A percentile compares a stretch with the other conserved stretches of the same genome.
phyloP scores from a whole-genome alignment of 2,329 filamentous ascomycete species.

The Neophaeococcomyces aloes region DNA sequence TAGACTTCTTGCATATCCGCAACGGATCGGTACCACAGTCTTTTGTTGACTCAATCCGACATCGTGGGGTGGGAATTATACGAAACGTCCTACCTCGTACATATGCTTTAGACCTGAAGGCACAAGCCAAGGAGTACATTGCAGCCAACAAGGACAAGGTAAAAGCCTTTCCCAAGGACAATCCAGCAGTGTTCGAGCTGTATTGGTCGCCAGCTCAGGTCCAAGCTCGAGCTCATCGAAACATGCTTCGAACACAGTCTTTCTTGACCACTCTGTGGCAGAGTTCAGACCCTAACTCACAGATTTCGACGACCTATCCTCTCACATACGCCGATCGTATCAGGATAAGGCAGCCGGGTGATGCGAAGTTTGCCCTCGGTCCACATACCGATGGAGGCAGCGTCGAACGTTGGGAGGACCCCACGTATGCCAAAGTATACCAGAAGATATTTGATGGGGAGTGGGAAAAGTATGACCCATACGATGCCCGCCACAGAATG shows the following conservation, averaged over 20 bases:
- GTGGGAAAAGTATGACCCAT: constrained; percentile 77
- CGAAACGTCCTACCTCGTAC: constrained; percentile 53
- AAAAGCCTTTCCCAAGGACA: constrained; percentile 53
- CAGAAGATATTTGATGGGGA: constrained; percentile 58
- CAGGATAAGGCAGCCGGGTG: constrained; percentile 61
- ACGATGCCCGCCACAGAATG: constrained; percentile 62
- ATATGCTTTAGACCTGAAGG: constrained; percentile 56
- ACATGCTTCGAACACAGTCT: constrained; percentile 50
- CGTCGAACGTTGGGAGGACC: constrained; percentile 62
- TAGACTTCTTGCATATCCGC: constrained; percentile 32
- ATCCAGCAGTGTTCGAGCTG: constrained; percentile 62
- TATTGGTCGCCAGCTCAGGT: constrained; percentile 65
- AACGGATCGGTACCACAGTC: constrained; percentile 28
- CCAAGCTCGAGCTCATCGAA: constrained; percentile 55
- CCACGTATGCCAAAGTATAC: constrained; percentile 65
- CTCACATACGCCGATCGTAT: constrained; percentile 61
- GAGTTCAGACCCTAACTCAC: constrained; percentile 33
- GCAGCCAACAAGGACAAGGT: constrained; percentile 43
- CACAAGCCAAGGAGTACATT: constrained; percentile 55
- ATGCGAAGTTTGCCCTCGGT: constrained; percentile 59
- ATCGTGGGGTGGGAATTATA: constrained; percentile 54
- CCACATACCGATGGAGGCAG: constrained; percentile 66
- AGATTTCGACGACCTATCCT: constrained; percentile 46
- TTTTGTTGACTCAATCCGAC: constrained; percentile 42
- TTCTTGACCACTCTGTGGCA: constrained; percentile 58